Base-by-base conservation (phyloP, 2,329 filamentous ascomycete species). In the Colletotrichum sidae region DNA sequence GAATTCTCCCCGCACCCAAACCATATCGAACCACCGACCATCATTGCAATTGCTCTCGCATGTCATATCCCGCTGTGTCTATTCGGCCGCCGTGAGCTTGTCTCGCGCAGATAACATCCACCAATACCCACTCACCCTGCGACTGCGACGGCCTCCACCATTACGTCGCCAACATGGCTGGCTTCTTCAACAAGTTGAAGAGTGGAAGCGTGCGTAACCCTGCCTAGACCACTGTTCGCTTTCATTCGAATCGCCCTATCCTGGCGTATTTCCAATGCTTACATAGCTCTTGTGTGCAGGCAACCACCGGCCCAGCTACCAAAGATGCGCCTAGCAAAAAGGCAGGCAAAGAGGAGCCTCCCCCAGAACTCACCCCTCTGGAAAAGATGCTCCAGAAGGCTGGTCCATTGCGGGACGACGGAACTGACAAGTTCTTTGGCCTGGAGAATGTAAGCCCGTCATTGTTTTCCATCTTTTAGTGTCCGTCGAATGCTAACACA, bases 341-440 rank as follows among this genome's bases (percentile, higher is more conserved):
- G 75, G 87, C 86, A 69, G 85, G 88, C 50, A 88, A 86, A 70
- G 85, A 88, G 47, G 86, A 88, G 69, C 75, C 79, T n/a, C 69
- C 78, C n/a, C 79, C 80, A n/a, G 88, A 90, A 72, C 71, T 85
- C 58, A 90, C 88, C 2, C 88, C 88, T 3, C 71, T 90, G 63
- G 86, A 90, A 72, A 90, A 93, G 83, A 91, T 96, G 84, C 85
- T 99, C 38, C 86, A 89, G 72, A 91, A 93, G 78, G 89, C 92
- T 65, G 94, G 94, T 4, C 89, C 94, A 2, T 81, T 96, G 70
- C 89, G 93, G 73, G 84, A 86, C 70, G 94, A 98, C 79, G 96
- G 96, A 58, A 97, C 92, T 76, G 96, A 98, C 82, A 97, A 97
- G 82, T 99, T 97, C 82, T 98, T 96, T 80, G 96, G 96, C 13